Conservation (phyloP, 148 eudicot species). For the Dysphania ambrosioides region DNA sequence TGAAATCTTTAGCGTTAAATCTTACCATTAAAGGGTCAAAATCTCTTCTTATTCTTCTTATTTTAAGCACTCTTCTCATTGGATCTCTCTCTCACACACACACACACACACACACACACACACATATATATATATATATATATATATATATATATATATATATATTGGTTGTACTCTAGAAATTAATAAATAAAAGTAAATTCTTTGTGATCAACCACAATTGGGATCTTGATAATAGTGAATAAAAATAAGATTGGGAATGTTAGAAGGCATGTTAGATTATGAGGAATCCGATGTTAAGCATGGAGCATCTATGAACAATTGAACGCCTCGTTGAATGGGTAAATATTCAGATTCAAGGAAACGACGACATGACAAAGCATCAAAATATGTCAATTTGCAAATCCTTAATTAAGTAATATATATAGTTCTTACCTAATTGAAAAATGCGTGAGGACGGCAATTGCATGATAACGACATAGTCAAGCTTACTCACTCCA, state of each 20-base stretch:
- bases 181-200: not conserved
- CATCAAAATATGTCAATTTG: conserved; percentile 23
- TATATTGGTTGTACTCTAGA: too few species aligned
- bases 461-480: conserved; percentile 26
- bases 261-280: conserved; percentile 12
- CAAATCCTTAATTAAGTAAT: not conserved
- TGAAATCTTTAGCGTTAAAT: too few species aligned
- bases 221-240: conserved; percentile 30
- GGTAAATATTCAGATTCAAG: conserved; percentile 25
- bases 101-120: too few species aligned
- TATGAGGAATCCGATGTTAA: conserved; percentile 41
- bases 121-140: too few species aligned
- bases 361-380: conserved; percentile 35
- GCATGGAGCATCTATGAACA: conserved; percentile 35
- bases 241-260: conserved; percentile 23
- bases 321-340: conserved; percentile 32
- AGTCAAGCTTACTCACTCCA: conserved; percentile 18
- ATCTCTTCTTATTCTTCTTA: too few species aligned
- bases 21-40: too few species aligned
- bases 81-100: too few species aligned
- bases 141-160: too few species aligned
- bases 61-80: too few species aligned
- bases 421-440: not conserved
- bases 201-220: not conserved
- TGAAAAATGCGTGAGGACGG: not conserved